Evolutionary conservation across 2,329 filamentous ascomycete species (phyloP), one percentile per base, ranked within the genome.

Genomic region (Aureobasidium sp.): DNA sequence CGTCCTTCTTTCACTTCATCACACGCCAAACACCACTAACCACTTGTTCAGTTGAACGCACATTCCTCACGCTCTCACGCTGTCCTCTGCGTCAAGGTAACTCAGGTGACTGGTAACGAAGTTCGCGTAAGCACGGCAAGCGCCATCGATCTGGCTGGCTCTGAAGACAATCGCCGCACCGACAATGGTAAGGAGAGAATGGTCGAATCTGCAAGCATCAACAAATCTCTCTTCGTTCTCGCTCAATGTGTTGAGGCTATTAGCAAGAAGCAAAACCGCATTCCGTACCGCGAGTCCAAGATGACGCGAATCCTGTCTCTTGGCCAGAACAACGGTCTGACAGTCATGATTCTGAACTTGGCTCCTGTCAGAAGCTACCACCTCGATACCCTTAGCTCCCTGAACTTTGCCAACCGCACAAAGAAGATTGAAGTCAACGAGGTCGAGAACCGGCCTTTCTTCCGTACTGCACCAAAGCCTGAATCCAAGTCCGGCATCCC

Each of bases 191-290:
- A 92, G 72, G 91, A 96, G 73, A 83, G 93, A 27, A 79, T 97
- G 71, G 84, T 96, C n/a, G 93, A 97, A 74, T 96, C 91, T 40
- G 91, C 93, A 0, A 93, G 90, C 69, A 97, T 97, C 78, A 97
- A 97, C 81, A 97, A 96, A 77, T 95, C 90, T 64, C 79, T 97
- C 7, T 97, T 97, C 69, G 92, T 96, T 19, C 77, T 97, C 51
- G 93, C 90, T 45, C 91, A 96, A 72, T 97, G 93, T 68, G 93
- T 97, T 57, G 93, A 97, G 71, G 93, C 93, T 60, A 97, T 97
- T 70, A 89, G 88, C 69, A 84, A 84, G 70, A 86, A 86, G 68
- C 82, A 85, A 62, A 73, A 74, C 67, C 84, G 93, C 35, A 93
- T 97, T 68, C 93, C 94, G 0, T 97, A 95, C 72, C 83, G 93